Evolutionary conservation across 2,329 filamentous ascomycete genomes (phyloP).

Genomic region (Parafenestella ontariensis): DNA sequence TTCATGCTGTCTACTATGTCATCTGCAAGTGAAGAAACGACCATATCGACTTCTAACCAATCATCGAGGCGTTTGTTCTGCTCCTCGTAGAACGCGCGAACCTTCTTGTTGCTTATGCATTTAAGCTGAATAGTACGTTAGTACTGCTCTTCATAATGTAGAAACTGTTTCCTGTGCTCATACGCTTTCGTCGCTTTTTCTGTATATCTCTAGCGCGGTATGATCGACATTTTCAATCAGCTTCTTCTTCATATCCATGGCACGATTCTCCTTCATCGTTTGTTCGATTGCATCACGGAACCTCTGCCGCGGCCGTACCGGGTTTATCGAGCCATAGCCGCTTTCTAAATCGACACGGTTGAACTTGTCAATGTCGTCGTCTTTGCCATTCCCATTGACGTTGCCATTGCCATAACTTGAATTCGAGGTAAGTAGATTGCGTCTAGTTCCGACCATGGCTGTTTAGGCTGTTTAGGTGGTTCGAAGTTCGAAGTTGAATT

Average conservation of each 20-base stretch:
- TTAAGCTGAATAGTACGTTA: constrained; percentile 50
- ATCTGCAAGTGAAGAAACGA: constrained; percentile 63
- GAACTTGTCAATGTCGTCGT: constrained; percentile 20
- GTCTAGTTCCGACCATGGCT: constrained; percentile 33
- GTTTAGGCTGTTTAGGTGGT: not conserved
- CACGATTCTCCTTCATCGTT: constrained; percentile 55
- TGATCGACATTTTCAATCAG: constrained; percentile 57
- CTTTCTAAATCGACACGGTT: constrained; percentile 37
- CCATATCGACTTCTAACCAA: constrained; percentile 65
- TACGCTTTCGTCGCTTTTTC: constrained; percentile 60
- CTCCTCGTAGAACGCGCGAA: constrained; percentile 62
- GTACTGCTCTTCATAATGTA: not conserved
- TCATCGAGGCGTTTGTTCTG: constrained; percentile 64
- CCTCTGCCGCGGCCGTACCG: constrained; percentile 21
- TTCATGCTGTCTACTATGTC: constrained; percentile 68
- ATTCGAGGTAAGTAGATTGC: constrained; percentile 19
- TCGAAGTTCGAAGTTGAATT: not conserved
- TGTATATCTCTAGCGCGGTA: constrained; percentile 56
- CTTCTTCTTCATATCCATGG: constrained; percentile 58
- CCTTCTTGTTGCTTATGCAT: constrained; percentile 58
- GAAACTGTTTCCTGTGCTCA: not conserved
- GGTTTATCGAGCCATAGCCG: constrained; percentile 32
- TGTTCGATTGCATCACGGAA: constrained; percentile 59
- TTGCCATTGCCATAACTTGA: constrained; percentile 13
- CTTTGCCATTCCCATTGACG: constrained; percentile 6